Percentiles rank a stretch among this genome's conserved stretches.
phyloP scores from a whole-genome alignment of 1,139 yeast genomes.

The Hemisphaericaspora subhashii region DNA sequence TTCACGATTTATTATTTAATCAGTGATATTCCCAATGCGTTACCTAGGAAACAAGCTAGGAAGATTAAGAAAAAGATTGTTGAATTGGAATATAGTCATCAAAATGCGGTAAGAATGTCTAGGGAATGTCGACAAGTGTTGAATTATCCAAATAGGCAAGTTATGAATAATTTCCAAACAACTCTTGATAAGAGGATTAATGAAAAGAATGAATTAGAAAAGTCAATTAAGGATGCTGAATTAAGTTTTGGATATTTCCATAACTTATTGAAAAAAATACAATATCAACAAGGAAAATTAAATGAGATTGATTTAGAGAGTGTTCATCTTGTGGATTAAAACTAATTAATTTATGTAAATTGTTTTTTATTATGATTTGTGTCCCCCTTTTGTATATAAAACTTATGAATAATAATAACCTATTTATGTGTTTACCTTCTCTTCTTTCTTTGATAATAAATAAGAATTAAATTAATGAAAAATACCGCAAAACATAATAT shows the following conservation, averaged over 20 bases:
- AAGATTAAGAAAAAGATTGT: slow-evolving; percentile 65
- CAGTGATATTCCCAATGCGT: slow-evolving; percentile 83
- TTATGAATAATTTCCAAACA: slow-evolving; percentile 73
- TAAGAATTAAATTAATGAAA: slow-evolving; percentile 22
- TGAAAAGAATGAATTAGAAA: slow-evolving; percentile 59
- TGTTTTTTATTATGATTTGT: slow-evolving; percentile 1
- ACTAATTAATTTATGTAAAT: not conserved
- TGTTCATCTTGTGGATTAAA: slow-evolving; percentile 44
- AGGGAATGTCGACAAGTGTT: slow-evolving; percentile 82
- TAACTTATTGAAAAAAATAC: slow-evolving; percentile 48
- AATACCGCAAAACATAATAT: slow-evolving; percentile 25
- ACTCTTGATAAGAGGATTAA: slow-evolving; percentile 61
- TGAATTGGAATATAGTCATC: slow-evolving; percentile 72
- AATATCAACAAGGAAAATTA: slow-evolving; percentile 46
- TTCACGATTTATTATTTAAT: slow-evolving; percentile 67
- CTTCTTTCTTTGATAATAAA: slow-evolving; percentile 29
- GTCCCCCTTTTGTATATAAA: slow-evolving; percentile 1
- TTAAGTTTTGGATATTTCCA: slow-evolving; percentile 62
- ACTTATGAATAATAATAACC: not conserved
- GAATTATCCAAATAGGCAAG: slow-evolving; percentile 80
- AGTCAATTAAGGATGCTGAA: slow-evolving; percentile 56
- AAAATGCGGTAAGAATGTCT: slow-evolving; percentile 75
- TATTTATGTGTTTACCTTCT: not conserved
- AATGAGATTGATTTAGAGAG: slow-evolving; percentile 56
- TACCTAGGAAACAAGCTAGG: slow-evolving; percentile 77